These are phyloP conservation scores for Ogataea pini DNA, from an alignment of 805 yeast species.

Conservation along the genomic window DNA sequence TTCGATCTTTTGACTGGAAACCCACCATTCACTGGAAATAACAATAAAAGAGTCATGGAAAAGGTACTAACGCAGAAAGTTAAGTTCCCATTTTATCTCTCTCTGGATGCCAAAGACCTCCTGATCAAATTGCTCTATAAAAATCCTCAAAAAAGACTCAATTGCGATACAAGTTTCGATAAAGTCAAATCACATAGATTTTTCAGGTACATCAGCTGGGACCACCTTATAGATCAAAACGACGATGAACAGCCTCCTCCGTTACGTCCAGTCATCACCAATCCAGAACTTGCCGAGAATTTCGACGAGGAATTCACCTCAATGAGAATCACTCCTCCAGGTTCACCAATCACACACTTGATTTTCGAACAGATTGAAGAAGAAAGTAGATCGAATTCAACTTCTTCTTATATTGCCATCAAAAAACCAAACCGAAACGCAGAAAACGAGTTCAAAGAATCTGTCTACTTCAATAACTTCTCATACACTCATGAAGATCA, in stretches of 20 bases:
- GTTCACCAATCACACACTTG: conserved; percentile 33
- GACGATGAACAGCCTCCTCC: conserved; percentile 71
- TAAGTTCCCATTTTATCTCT: conserved; percentile 70
- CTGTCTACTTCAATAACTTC: conserved; percentile 37
- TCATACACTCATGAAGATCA: conserved; percentile 33
- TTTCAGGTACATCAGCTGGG: conserved; percentile 78
- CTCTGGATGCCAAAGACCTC: conserved; percentile 79
- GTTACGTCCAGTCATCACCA: conserved; percentile 76
- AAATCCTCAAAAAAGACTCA: conserved; percentile 64
- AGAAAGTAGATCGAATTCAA: conserved; percentile 34
- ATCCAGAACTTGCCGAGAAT: conserved; percentile 82
- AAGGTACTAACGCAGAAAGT: conserved; percentile 70
- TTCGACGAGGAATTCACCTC: conserved; percentile 79
- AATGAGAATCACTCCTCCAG: conserved; percentile 51
- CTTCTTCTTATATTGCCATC: conserved; percentile 35
- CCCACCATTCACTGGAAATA: conserved; percentile 87
- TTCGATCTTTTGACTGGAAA: conserved; percentile 80
- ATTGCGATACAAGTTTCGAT: conserved; percentile 53
- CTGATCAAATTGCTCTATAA: conserved; percentile 65
- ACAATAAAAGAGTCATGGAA: conserved; percentile 71
- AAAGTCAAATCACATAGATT: conserved; percentile 65
- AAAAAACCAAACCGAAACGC: conserved; percentile 29
- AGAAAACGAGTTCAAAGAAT: conserved; percentile 30
- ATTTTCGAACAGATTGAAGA: conserved; percentile 31
- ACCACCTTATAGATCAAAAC: conserved; percentile 49